Conservation (phyloP, 1,284 basidiomycete species). For the Ceratobasidium sp. region DNA sequence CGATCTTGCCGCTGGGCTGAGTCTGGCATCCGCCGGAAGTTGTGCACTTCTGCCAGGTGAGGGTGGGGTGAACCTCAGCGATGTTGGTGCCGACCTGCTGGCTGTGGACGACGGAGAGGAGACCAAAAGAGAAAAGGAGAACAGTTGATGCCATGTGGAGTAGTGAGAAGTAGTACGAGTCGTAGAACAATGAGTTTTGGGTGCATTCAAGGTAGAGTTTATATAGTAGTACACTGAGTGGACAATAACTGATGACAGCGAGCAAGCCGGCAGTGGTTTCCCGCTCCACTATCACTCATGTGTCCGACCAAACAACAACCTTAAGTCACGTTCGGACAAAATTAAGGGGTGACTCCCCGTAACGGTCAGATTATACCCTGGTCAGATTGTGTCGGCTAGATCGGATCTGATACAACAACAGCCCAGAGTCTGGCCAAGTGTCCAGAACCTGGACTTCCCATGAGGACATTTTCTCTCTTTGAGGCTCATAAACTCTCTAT, state of each 20-base stretch:
- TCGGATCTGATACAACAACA: too few relatives aligned
- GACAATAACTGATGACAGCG: not conserved
- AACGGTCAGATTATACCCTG: too few relatives aligned
- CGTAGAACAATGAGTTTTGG: not conserved
- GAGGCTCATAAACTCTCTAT: too few relatives aligned
- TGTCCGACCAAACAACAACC: not conserved
- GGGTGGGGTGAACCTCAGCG: conserved; percentile 46
- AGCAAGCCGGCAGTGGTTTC: not conserved
- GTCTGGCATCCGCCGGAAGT: too few relatives aligned
- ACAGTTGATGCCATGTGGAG: conserved; percentile 33
- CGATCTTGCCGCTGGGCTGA: too few relatives aligned
- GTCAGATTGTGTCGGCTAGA: too few relatives aligned
- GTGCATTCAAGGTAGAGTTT: not conserved
- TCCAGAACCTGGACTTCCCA: too few relatives aligned
- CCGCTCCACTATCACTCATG: not conserved
- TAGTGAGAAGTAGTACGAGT: not conserved
- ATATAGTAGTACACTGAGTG: not conserved
- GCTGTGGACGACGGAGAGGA: conserved; percentile 37
- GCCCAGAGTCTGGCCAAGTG: too few relatives aligned
- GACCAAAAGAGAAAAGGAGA: conserved; percentile 34
- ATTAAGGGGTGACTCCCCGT: not conserved
- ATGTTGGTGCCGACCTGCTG: conserved; percentile 47
- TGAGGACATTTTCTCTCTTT: too few relatives aligned
- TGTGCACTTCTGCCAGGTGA: too few relatives aligned
- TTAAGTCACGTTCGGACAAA: conserved; percentile 3